Percentiles rank a stretch among this genome's conserved stretches.
Evolutionary conservation across 345 rosid genomes (phyloP).

Genomic region (Hibiscus syriacus): DNA sequence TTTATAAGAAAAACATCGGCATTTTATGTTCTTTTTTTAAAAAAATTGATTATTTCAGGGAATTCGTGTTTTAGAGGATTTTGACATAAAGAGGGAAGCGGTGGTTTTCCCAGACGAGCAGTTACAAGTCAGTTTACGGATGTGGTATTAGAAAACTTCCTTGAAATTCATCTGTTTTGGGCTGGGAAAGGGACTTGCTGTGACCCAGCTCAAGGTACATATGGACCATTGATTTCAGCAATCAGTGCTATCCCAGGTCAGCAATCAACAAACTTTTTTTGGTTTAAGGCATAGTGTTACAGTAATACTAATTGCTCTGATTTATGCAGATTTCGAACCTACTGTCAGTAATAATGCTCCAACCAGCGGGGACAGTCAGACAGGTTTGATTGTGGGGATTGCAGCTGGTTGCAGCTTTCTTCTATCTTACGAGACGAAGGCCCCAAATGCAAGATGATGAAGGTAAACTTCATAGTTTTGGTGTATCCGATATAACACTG

Average conservation of each 20-base stretch:
- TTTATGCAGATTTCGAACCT: conserved; percentile 55
- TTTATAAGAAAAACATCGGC: not conserved
- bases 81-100: conserved; percentile 36
- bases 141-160: conserved; percentile 26
- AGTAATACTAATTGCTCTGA: conserved; percentile 9
- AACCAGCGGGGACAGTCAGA: conserved; percentile 21
- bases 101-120: conserved; percentile 21
- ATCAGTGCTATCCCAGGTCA: conserved; percentile 57
- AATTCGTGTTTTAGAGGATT: conserved; percentile 37
- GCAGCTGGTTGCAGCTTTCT: conserved; percentile 23
- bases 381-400: conserved; percentile 52
- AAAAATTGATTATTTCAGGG: conserved; percentile 32
- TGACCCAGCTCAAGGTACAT: conserved; percentile 25
- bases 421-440: conserved; percentile 32
- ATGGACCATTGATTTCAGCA: conserved; percentile 41
- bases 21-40: not conserved
- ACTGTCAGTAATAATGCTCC: conserved; percentile 50
- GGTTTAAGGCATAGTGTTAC: not conserved
- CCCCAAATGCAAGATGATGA: conserved; percentile 33
- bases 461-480: conserved; percentile 32
- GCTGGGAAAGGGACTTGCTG: conserved; percentile 41
- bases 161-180: conserved; percentile 40
- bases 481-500: not conserved
- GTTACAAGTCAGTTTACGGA: conserved; percentile 16
- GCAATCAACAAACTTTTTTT: not conserved